Evolutionary conservation across 208 protist genomes (phyloP), one percentile per base, ranked within the genome.

Genomic region (Angomonas ambiguus): DNA sequence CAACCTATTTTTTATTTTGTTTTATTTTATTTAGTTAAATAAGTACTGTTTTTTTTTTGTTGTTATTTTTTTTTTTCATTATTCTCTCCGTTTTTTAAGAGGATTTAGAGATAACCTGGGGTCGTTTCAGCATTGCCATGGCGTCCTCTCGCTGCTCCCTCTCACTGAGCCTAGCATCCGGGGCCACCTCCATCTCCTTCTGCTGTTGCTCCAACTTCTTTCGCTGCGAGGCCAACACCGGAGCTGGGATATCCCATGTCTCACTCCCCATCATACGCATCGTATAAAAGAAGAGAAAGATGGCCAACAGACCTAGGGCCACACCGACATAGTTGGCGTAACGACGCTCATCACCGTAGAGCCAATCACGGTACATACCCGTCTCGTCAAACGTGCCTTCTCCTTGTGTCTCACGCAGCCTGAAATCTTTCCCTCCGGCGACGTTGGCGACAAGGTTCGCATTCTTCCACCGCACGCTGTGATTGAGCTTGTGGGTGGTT

Each of bases 281-380:
- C 4, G 83, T 95, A 80, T 93, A 92, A 57, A 85, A 83, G 65
- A 95, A 95, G 13, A 92, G 77, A 0, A 58, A 51, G 33, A 92
- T 83, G 42, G 82, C 79, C 24, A 90, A 59, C 0, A 51, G 68
- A 11, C 56, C 80, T 31, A 95, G 76, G 11, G 66, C 24, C 30
- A 90, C 49, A 20, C 86, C 88, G 51, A 89, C 74, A 76, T 92
- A 92, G 71, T 94, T 94, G n/a, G 80, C 88, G 65, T 91, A 91
- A 32, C 88, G 83, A 20, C 88, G 80, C 59, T 94, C 88, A 58
- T 94, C 85, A 25, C 88, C 88, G 65, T 94, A 94, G 24, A 94
- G 83, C 88, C 88, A 94, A 67, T 94, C 88, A 18, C 88, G 88
- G 68, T 94, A 94, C 85, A 94, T 92, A 13, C 88, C 88, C 0